A percentile compares a stretch with the other conserved stretches of the same genome.
These are phyloP conservation scores for Theileria orientalis DNA, from an alignment of 169 alveolate genomes.

Conservation along the genomic window DNA sequence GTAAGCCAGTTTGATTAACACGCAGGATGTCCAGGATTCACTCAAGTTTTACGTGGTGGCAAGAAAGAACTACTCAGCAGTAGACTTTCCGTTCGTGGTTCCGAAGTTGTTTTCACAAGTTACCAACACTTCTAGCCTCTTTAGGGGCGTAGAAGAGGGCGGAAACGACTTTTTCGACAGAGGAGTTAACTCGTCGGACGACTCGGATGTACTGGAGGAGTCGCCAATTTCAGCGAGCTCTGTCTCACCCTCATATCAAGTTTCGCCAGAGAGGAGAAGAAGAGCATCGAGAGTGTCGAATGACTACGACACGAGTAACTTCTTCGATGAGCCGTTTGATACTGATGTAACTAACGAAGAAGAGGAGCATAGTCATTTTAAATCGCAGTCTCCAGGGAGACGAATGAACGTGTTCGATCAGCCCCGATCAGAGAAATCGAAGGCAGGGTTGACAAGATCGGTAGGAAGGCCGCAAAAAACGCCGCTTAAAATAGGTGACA, in stretches of 20 bases:
- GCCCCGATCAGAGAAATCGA: too few relatives aligned
- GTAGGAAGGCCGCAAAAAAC: not conserved
- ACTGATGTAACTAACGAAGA: too few relatives aligned
- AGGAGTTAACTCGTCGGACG: slow-evolving; percentile 54
- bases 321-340: not conserved
- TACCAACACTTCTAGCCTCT: slow-evolving; percentile 11
- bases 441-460: not conserved
- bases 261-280: not conserved
- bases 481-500: not conserved
- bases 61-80: slow-evolving; percentile 35
- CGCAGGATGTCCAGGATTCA: slow-evolving; percentile 32
- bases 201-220: slow-evolving; percentile 2
- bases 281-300: not conserved
- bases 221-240: not conserved
- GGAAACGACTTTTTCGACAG: slow-evolving; percentile 47
- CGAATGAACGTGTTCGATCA: too few relatives aligned
- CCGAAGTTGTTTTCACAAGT: slow-evolving; percentile 23
- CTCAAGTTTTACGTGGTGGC: slow-evolving; percentile 54
- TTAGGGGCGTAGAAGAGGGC: not conserved
- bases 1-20: not conserved
- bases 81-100: slow-evolving; percentile 32
- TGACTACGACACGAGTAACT: not conserved
- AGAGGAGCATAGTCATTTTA: too few relatives aligned
- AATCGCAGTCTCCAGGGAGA: too few relatives aligned
- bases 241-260: not conserved